Conservation (phyloP, 805 yeast genomes). For the Clavispora asparagi region DNA sequence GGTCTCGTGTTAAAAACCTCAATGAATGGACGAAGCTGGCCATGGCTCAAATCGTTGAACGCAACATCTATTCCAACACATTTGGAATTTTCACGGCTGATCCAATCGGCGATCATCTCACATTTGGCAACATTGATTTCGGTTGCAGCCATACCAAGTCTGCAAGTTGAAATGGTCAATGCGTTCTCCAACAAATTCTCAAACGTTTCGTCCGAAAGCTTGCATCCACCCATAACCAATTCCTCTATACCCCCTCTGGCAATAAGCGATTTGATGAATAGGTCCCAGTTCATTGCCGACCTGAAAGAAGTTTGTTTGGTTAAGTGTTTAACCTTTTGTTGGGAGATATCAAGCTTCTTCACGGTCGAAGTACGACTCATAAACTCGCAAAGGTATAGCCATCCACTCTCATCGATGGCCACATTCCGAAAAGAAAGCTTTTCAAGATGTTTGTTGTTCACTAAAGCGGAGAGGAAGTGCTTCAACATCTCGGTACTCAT, state of each 20-base stretch:
- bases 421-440: conserved; percentile 52
- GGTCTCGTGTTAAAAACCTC: conserved; percentile 32
- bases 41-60: conserved; percentile 45
- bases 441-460: conserved; percentile 40
- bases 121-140: conserved; percentile 41
- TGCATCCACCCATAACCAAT: conserved; percentile 54
- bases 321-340: conserved; percentile 47
- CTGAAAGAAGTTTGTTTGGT: conserved; percentile 34
- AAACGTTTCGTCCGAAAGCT: conserved; percentile 39
- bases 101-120: conserved; percentile 43
- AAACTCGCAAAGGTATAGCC: conserved; percentile 48
- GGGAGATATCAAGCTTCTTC: conserved; percentile 52
- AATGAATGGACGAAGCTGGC: conserved; percentile 43
- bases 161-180: conserved; percentile 37
- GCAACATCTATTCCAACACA: conserved; percentile 56
- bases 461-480: conserved; percentile 43
- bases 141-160: conserved; percentile 52
- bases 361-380: conserved; percentile 37
- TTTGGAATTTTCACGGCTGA: conserved; percentile 35
- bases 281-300: conserved; percentile 49
- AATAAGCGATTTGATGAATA: conserved; percentile 39
- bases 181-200: conserved; percentile 37
- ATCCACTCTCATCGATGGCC: conserved; percentile 47
- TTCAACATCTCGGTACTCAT: conserved; percentile 51
- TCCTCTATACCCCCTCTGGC: conserved; percentile 52